Percentiles rank a stretch among this genome's conserved stretches.
phyloP scores from a whole-genome alignment of 768 basidiomycete species.

The Russula dissimulans region DNA sequence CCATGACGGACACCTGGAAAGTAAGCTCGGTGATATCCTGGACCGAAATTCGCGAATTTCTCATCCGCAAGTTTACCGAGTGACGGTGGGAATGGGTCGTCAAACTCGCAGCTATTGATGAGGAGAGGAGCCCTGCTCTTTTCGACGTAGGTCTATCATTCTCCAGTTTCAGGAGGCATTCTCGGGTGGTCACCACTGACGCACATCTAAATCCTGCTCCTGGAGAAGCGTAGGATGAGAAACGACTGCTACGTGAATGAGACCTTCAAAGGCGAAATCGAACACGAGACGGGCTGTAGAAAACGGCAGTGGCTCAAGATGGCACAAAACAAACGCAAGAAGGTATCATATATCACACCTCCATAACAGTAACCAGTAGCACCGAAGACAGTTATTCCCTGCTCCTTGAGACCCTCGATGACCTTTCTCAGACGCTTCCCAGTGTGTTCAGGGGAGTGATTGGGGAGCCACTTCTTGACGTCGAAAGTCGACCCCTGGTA shows the following conservation, averaged over 20 bases:
- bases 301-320: neutral
- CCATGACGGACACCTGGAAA: slow-evolving; percentile 36
- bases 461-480: neutral
- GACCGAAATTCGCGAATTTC: slow-evolving; percentile 31
- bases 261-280: slow-evolving; percentile 35
- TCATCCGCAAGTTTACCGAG: slow-evolving; percentile 29
- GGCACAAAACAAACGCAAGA: too few species aligned
- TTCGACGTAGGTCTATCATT: slow-evolving; percentile 27
- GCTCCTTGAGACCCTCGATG: slow-evolving; percentile 23
- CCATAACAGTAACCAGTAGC: slow-evolving; percentile 27
- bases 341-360: slow-evolving; percentile 2
- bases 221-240: slow-evolving; percentile 40
- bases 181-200: neutral
- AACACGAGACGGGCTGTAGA: slow-evolving; percentile 9
- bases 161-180: neutral
- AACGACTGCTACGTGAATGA: slow-evolving; percentile 32
- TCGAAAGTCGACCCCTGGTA: slow-evolving; percentile 8
- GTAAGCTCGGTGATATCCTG: slow-evolving; percentile 31
- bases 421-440: slow-evolving; percentile 21
- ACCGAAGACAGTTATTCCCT: slow-evolving; percentile 25
- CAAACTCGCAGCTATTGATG: slow-evolving; percentile 33
- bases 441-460: slow-evolving; percentile 18
- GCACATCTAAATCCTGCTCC: slow-evolving; percentile 32
- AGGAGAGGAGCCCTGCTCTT: slow-evolving; percentile 33
- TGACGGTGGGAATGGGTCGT: slow-evolving; percentile 28